phyloP scores from a whole-genome alignment of 2,329 filamentous ascomycete genomes.

The Cladosporium sp. region DNA sequence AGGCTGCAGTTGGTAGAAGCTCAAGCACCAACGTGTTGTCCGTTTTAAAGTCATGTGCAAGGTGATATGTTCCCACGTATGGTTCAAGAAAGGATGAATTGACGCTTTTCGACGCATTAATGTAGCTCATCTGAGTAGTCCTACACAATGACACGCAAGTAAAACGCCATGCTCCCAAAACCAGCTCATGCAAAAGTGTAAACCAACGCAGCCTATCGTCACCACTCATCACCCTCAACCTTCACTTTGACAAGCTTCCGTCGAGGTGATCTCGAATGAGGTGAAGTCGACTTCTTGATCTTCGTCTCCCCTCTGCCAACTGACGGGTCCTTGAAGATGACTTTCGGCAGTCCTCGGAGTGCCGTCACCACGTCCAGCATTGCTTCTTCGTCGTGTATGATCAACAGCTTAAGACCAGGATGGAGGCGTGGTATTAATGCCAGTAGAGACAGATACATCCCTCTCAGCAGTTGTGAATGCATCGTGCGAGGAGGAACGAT shows the following conservation, averaged over 20 bases:
- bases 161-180: background rate
- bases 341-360: conserved; percentile 23
- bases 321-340: conserved; percentile 22
- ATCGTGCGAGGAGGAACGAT: conserved; percentile 28
- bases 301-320: conserved; percentile 16
- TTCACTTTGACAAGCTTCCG: background rate
- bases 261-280: conserved; percentile 1
- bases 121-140: background rate
- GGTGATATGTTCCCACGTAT: background rate
- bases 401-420: conserved; percentile 53
- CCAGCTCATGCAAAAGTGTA: background rate
- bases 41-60: background rate
- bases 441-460: conserved; percentile 33
- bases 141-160: background rate
- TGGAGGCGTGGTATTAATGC: conserved; percentile 26
- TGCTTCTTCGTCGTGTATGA: conserved; percentile 94
- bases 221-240: conserved; percentile 1
- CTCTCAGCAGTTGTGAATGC: conserved; percentile 29
- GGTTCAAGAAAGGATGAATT: background rate
- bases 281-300: conserved; percentile 9
- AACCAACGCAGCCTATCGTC: background rate
- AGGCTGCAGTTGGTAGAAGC: background rate
- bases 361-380: conserved; percentile 72
- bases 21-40: background rate
- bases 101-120: background rate